These are phyloP conservation scores for Kurtzmaniella natalensis DNA, from an alignment of 1,139 yeast species.

Conservation along the genomic window DNA sequence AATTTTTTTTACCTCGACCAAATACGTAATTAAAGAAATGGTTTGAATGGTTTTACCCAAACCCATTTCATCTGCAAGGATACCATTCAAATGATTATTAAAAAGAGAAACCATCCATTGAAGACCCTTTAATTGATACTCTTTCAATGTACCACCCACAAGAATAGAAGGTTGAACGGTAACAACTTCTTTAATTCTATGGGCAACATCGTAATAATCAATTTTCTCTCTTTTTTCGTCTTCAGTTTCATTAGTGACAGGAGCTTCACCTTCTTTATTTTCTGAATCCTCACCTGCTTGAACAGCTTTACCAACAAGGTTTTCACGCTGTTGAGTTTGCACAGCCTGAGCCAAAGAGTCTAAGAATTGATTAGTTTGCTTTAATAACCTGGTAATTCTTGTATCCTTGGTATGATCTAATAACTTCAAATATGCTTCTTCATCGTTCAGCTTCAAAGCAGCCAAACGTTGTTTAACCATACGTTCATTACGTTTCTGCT, in stretches of 20 bases:
- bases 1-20: slow-evolving; percentile 63
- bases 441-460: slow-evolving; percentile 80
- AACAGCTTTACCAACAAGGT: slow-evolving; percentile 16
- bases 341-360: slow-evolving; percentile 76
- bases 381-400: slow-evolving; percentile 74
- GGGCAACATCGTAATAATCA: slow-evolving; percentile 80
- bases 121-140: slow-evolving; percentile 87
- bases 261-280: slow-evolving; percentile 24
- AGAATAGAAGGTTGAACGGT: slow-evolving; percentile 60
- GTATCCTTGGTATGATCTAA: slow-evolving; percentile 81
- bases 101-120: slow-evolving; percentile 98
- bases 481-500: slow-evolving; percentile 66
- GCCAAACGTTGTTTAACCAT: slow-evolving; percentile 84
- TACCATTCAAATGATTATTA: slow-evolving; percentile 92
- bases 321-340: slow-evolving; percentile 45
- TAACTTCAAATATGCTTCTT: slow-evolving; percentile 76
- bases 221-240: slow-evolving; percentile 57
- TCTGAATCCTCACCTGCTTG: slow-evolving; percentile 23
- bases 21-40: slow-evolving; percentile 68
- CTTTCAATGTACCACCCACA: slow-evolving; percentile 87
- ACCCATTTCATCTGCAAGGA: slow-evolving; percentile 93
- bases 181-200: slow-evolving; percentile 63
- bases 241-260: slow-evolving; percentile 5
- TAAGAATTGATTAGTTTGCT: slow-evolving; percentile 72
- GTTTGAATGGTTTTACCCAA: slow-evolving; percentile 87